These are phyloP conservation scores for Hirsutella thompsonii DNA, from an alignment of 2,329 filamentous ascomycete species.

Conservation along the genomic window DNA sequence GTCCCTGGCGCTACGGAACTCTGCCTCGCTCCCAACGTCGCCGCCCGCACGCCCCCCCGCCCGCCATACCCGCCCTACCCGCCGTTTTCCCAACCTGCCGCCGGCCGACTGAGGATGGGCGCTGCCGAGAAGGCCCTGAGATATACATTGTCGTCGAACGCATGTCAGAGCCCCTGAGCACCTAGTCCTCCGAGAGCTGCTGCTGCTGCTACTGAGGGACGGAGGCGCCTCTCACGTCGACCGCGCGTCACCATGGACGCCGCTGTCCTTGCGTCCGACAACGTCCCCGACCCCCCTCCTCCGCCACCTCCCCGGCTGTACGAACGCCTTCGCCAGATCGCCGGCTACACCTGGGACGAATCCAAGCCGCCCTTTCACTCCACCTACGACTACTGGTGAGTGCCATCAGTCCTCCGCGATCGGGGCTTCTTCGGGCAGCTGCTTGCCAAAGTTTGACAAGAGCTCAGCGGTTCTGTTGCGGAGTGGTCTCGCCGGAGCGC, in stretches of 20 bases:
- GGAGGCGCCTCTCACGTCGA: too few relatives aligned
- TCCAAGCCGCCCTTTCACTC: slow-evolving; percentile 42
- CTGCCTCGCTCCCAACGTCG: not conserved
- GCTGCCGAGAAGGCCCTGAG: slow-evolving; percentile 12
- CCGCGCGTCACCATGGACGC: slow-evolving; percentile 33
- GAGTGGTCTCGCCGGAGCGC: not conserved
- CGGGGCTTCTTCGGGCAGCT: not conserved
- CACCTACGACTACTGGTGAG: slow-evolving; percentile 80
- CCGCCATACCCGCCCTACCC: not conserved
- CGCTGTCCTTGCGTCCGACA: slow-evolving; percentile 34
- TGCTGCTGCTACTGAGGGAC: too few relatives aligned
- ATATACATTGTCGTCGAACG: slow-evolving; percentile 11
- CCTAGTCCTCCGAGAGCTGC: not conserved
- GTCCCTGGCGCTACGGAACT: not conserved
- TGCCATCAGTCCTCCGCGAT: not conserved
- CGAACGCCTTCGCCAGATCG: slow-evolving; percentile 59
- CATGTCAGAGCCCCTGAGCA: slow-evolving; percentile 13
- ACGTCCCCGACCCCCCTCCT: slow-evolving; percentile 48
- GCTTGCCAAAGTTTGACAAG: not conserved
- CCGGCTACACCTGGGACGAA: slow-evolving; percentile 68
- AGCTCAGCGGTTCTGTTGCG: not conserved
- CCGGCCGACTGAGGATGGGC: slow-evolving; percentile 18
- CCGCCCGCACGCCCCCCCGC: not conserved
- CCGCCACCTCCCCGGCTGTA: slow-evolving; percentile 55
- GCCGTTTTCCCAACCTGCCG: not conserved